Evolutionary conservation across 441 rosid genomes (phyloP).

Genomic region (Gossypium aridum): DNA sequence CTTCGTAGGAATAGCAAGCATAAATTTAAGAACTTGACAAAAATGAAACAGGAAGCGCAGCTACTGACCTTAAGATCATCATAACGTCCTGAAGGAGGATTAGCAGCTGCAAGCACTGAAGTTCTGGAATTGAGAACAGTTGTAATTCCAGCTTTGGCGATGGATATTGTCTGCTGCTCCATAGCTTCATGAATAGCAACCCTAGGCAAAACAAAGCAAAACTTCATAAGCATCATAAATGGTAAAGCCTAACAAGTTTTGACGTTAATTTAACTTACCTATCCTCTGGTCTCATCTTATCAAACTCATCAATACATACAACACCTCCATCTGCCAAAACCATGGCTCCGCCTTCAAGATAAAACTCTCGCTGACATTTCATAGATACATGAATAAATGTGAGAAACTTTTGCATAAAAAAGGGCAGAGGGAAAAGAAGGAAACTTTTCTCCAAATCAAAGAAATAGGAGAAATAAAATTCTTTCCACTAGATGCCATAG

Average conservation of each 20-base stretch:
- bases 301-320: constrained; percentile 95
- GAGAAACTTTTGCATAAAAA: constrained; percentile 10
- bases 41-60: background rate
- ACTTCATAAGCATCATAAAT: background rate
- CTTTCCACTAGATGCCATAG: background rate
- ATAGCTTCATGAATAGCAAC: constrained; percentile 99
- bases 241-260: background rate
- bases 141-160: constrained; percentile 98
- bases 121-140: constrained; percentile 96
- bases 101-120: constrained; percentile 97
- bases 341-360: constrained; percentile 99
- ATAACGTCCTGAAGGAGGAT: constrained; percentile 96
- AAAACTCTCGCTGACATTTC: constrained; percentile 73
- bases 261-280: constrained; percentile 39
- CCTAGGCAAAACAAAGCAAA: constrained; percentile 32
- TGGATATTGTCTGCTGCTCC: constrained; percentile 99
- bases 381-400: constrained; percentile 16
- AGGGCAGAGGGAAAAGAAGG: background rate
- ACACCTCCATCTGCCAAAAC: constrained; percentile 99
- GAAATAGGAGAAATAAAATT: background rate
- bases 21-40: background rate
- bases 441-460: background rate
- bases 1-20: constrained; percentile 6
- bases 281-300: constrained; percentile 98
- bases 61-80: constrained; percentile 88